Base-by-base conservation (phyloP, 1,284 basidiomycete genomes). In the Cutaneotrichosporon cutaneum region DNA sequence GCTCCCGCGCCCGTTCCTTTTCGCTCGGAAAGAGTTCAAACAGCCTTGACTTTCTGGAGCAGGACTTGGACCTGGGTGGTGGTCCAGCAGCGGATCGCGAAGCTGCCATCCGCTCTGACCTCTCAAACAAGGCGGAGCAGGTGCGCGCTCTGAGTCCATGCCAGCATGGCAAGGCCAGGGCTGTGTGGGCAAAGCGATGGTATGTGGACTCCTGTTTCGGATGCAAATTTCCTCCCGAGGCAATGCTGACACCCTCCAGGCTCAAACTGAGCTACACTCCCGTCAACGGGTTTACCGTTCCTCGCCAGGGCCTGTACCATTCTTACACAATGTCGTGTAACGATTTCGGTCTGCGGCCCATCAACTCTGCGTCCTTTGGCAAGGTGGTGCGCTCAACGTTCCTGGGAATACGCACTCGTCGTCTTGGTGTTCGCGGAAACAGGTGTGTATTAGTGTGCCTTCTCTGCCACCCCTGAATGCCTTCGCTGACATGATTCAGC, bases 321-420 rank as follows among this genome's bases (percentile, higher is more conserved):
- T 93, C 91, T 45, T 95, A 94, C 81, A 86, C 89, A 64, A 84
- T 90, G 64, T 87, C 92, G 60, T 94, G 92, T 79, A 65, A 71
- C n/a, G 73, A 75, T 36, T 74, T 73, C 62, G 74, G 72, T 13
- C 51, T 75, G 30, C 65, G 70, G 63, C 90, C 93, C 73, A 92
- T 94, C 82, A 95, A 94, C 82, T 92, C 92, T 47, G 92, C 93
- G 64, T 93, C 92, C 5, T 84, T 95, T 70, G 92, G 92, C 66
- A 95, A 96, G 81, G 92, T 92, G 55, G 93, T 96, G 72, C 85
- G 92, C 65, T 85, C 90, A 60, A 92, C 90, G 78, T 96, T 92
- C 81, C 90, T 91, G 51, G 90, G 89, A 68, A 93, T 96, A 84
- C 93, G 92, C 84, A 95, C 92, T 51, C 85, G 93, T 68, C 87